These are phyloP conservation scores for Zasmidium angulare DNA, from an alignment of 2,329 filamentous ascomycete species.

Conservation along the genomic window DNA sequence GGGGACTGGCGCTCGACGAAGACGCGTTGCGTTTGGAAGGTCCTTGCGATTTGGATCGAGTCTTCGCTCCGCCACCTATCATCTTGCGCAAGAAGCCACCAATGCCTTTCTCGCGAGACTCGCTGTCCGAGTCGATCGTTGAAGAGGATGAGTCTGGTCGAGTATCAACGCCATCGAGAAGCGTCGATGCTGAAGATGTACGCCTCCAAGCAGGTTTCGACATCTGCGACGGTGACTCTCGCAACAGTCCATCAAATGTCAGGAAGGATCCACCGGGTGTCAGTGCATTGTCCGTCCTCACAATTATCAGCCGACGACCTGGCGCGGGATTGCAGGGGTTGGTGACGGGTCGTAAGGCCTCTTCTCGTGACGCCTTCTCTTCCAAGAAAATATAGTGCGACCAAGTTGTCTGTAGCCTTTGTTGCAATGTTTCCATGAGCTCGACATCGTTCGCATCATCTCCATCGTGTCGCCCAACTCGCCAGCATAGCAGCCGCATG, in stretches of 20 bases:
- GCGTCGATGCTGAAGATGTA: constrained; percentile 32
- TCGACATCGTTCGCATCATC: constrained; percentile 43
- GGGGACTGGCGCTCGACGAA: constrained; percentile 5
- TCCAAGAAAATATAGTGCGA: constrained; percentile 75
- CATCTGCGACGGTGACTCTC: constrained; percentile 32
- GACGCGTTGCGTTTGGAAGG: constrained; percentile 14
- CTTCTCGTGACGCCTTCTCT: constrained; percentile 61
- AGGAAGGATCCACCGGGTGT: constrained; percentile 57
- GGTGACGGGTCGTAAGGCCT: constrained; percentile 65
- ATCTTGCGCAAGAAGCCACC: constrained; percentile 37
- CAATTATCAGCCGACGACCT: constrained; percentile 82
- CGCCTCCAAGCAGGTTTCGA: constrained; percentile 37
- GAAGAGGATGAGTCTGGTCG: constrained; percentile 30
- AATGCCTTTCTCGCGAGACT: constrained; percentile 31
- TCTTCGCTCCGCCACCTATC: constrained; percentile 29
- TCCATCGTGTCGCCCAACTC: constrained; percentile 74
- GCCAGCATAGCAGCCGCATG: constrained; percentile 88
- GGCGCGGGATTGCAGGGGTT: constrained; percentile 82
- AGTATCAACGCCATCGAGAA: constrained; percentile 28
- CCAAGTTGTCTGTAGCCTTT: constrained; percentile 72
- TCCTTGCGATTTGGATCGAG: constrained; percentile 25
- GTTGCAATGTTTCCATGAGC: constrained; percentile 67
- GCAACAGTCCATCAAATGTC: constrained; percentile 62
- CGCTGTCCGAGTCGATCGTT: constrained; percentile 27
- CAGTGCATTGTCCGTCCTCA: constrained; percentile 71